phyloP scores from a whole-genome alignment of 495 filamentous ascomycete species.

The Oleoguttula mirabilis region DNA sequence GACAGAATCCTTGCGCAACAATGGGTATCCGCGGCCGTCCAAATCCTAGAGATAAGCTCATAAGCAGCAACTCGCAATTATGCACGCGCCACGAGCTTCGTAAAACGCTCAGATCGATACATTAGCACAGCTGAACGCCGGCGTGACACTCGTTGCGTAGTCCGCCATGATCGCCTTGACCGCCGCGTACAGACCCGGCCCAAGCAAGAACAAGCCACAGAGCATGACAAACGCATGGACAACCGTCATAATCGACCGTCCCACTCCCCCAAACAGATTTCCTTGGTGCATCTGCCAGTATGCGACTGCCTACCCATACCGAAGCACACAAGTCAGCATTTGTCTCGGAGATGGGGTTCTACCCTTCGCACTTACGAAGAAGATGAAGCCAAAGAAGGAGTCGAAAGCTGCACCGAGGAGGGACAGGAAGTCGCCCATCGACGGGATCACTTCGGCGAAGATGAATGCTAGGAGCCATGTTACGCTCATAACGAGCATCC shows the following conservation, averaged over 20 bases:
- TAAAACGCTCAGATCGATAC: conserved; percentile 9
- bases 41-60: too few relatives aligned
- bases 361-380: too few relatives aligned
- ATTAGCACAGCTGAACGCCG: conserved; percentile 8
- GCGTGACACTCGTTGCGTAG: background rate
- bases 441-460: conserved; percentile 76
- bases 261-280: conserved; percentile 47
- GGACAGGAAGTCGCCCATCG: conserved; percentile 70
- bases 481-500: conserved; percentile 56
- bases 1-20: too few relatives aligned
- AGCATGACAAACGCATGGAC: conserved; percentile 58
- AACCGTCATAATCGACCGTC: conserved; percentile 16
- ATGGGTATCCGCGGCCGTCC: too few relatives aligned
- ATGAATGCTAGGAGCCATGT: conserved; percentile 73
- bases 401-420: conserved; percentile 84
- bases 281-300: conserved; percentile 50
- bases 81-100: too few relatives aligned
- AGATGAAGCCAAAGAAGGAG: conserved; percentile 85
- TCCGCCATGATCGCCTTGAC: conserved; percentile 10
- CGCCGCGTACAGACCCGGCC: conserved; percentile 56
- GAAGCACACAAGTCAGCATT: too few relatives aligned
- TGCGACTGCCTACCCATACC: too few relatives aligned
- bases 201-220: conserved; percentile 62
- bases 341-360: too few relatives aligned
- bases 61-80: too few relatives aligned